Evolutionary conservation across 2,329 filamentous ascomycete species (phyloP).

Genomic region (Cercospora zeina): DNA sequence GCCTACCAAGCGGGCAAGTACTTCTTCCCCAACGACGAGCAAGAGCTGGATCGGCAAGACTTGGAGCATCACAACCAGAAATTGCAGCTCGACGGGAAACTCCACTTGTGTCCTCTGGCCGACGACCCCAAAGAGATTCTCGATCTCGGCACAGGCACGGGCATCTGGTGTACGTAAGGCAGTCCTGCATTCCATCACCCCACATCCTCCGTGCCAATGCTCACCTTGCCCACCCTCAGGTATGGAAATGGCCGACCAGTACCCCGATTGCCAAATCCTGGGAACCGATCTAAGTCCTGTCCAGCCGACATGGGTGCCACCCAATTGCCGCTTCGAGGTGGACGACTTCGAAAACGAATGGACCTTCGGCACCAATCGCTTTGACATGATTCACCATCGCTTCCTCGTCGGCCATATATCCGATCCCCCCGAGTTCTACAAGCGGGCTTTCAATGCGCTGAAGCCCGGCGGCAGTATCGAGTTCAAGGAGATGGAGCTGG

Average conservation of each 20-base stretch:
- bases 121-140: conserved; percentile 46
- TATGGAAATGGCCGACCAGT: conserved; percentile 42
- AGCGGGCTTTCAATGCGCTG: conserved; percentile 38
- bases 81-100: conserved; percentile 35
- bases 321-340: conserved; percentile 39
- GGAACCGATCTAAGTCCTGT: conserved; percentile 45
- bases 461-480: conserved; percentile 49
- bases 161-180: conserved; percentile 24
- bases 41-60: conserved; percentile 38
- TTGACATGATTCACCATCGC: conserved; percentile 49
- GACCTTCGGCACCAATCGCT: conserved; percentile 43
- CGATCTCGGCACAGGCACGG: conserved; percentile 51
- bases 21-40: conserved; percentile 40
- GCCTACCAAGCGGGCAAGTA: conserved; percentile 37
- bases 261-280: conserved; percentile 37
- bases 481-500: conserved; percentile 47
- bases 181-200: background rate
- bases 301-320: conserved; percentile 29
- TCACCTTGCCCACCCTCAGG: background rate
- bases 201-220: background rate
- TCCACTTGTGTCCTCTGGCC: conserved; percentile 48
- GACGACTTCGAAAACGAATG: conserved; percentile 40
- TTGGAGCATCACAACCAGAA: conserved; percentile 40
- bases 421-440: conserved; percentile 31
- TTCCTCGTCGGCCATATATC: conserved; percentile 37